phyloP scores from a whole-genome alignment of 805 yeast genomes.

The Sporopachydermia quercuum region DNA sequence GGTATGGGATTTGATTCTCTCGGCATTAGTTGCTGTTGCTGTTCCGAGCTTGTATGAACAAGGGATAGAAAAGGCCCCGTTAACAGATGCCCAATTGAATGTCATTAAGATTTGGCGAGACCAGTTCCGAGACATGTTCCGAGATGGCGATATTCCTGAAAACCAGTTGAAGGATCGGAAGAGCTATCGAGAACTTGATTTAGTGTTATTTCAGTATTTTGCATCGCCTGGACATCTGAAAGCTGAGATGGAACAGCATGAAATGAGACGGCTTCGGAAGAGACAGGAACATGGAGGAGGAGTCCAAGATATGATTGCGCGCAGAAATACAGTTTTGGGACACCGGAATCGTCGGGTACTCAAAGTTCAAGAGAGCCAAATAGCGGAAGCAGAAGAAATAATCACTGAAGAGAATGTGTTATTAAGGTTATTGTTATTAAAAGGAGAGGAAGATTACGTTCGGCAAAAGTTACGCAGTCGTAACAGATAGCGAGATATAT shows the following conservation, averaged over 20 bases:
- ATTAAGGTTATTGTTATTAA: constrained; percentile 52
- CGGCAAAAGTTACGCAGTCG: constrained; percentile 28
- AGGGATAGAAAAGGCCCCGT: background rate
- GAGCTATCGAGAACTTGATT: background rate
- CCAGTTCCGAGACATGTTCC: background rate
- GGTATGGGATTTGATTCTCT: background rate
- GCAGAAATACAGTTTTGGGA: constrained; percentile 56
- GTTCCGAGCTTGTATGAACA: background rate
- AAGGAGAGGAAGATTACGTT: constrained; percentile 47
- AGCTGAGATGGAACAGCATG: constrained; percentile 1
- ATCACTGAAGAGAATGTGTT: constrained; percentile 50
- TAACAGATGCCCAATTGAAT: background rate
- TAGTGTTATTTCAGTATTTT: background rate
- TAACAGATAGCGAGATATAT: no score
- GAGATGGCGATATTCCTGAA: constrained; percentile 1
- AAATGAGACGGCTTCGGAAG: constrained; percentile 1
- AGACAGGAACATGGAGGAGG: constrained; percentile 5
- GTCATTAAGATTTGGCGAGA: background rate
- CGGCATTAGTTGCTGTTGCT: background rate
- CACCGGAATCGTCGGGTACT: constrained; percentile 50
- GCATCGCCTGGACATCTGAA: background rate
- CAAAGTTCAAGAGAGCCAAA: constrained; percentile 29
- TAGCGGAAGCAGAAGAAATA: constrained; percentile 29
- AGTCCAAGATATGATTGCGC: constrained; percentile 32
- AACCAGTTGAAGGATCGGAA: background rate